Conservation (phyloP, 73 alveolate genomes). For the Urostyla sp. region DNA sequence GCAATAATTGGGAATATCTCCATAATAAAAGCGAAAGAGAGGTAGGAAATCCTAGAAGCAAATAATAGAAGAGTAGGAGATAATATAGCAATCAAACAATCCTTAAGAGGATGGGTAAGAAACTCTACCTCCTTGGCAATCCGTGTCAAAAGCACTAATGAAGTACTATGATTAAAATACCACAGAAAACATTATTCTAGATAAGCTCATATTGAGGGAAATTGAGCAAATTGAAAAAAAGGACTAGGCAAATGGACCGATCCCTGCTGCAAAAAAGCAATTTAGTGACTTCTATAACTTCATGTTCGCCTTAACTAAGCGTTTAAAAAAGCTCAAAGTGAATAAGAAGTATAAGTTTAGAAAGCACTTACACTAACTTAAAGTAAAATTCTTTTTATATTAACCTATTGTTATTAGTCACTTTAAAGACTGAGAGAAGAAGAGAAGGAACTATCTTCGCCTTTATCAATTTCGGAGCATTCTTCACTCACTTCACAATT, state of each 20-base stretch:
- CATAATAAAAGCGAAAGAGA: slow-evolving; percentile 29
- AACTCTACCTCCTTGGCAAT: slow-evolving; percentile 41
- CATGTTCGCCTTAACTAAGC: slow-evolving; percentile 34
- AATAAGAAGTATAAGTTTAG: background rate
- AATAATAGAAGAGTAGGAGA: background rate
- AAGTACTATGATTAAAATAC: slow-evolving; percentile 23
- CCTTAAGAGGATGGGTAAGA: slow-evolving; percentile 35
- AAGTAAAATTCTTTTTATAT: background rate
- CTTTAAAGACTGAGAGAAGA: slow-evolving; percentile 25
- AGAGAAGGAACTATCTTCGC: slow-evolving; percentile 22
- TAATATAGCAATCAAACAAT: background rate
- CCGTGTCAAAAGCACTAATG: background rate
- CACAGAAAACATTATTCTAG: background rate
- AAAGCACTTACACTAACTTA: background rate
- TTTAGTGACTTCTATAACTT: slow-evolving; percentile 53
- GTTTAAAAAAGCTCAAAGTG: slow-evolving; percentile 25
- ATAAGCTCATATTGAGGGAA: slow-evolving; percentile 8
- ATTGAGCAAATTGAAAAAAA: background rate
- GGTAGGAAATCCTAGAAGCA: background rate
- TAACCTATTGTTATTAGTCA: background rate
- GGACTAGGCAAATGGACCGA: background rate
- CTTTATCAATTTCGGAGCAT: slow-evolving; percentile 1
- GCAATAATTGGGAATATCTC: no score
- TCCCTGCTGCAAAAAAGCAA: slow-evolving; percentile 3
- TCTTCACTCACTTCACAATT: background rate